Conservation (phyloP, 495 filamentous ascomycete genomes). For the Aspergillus biplanus region DNA sequence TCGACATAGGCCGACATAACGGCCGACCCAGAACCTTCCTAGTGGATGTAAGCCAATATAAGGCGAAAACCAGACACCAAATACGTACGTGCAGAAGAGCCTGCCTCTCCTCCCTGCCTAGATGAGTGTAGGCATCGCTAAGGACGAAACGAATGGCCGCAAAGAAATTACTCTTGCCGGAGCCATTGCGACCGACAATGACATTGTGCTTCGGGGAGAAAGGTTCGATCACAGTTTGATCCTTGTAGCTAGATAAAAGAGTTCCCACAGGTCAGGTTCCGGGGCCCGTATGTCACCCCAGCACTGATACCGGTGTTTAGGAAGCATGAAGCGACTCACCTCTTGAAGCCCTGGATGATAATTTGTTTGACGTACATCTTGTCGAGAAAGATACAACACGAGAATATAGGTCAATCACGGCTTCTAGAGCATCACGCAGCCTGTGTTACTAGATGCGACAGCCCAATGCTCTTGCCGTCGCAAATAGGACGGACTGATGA, state of each 20-base stretch:
- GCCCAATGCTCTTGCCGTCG: constrained; percentile 8
- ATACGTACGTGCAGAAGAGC: constrained; percentile 78
- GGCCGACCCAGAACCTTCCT: constrained; percentile 94
- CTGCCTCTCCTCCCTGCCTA: constrained; percentile 94
- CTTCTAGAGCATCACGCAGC: constrained; percentile 44
- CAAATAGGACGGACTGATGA: neutral
- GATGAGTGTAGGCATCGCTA: constrained; percentile 95
- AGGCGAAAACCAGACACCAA: neutral
- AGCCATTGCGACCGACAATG: constrained; percentile 98
- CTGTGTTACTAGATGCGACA: constrained; percentile 23
- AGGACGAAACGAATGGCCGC: constrained; percentile 98
- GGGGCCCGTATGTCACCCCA: too few species aligned
- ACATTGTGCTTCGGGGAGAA: constrained; percentile 99
- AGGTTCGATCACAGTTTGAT: constrained; percentile 97
- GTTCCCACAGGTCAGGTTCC: neutral
- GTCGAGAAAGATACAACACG: constrained; percentile 41
- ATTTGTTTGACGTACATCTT: constrained; percentile 99
- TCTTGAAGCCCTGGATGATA: constrained; percentile 99
- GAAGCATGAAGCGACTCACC: constrained; percentile 55
- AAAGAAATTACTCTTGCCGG: constrained; percentile 99
- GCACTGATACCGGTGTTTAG: neutral
- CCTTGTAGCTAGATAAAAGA: constrained; percentile 78
- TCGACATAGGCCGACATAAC: constrained; percentile 99
- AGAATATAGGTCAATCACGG: constrained; percentile 31
- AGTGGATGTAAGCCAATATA: constrained; percentile 28